phyloP scores from a whole-genome alignment of 768 basidiomycete species.

The Suillus discolor region DNA sequence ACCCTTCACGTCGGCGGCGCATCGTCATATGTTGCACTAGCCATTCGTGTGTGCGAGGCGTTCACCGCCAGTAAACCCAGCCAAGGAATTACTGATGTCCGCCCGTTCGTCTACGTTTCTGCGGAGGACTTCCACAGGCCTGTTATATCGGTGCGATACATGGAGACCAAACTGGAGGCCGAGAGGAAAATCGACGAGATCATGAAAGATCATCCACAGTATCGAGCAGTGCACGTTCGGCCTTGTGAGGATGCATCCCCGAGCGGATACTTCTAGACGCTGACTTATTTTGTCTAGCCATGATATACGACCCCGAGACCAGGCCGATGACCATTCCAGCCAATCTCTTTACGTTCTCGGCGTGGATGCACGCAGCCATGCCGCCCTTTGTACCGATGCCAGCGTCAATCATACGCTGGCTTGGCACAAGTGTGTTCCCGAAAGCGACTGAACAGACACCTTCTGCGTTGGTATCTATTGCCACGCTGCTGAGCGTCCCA shows the following conservation, averaged over 20 bases:
- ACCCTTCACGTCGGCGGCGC: neutral
- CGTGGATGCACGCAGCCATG: constrained; percentile 66
- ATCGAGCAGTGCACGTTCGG: constrained; percentile 79
- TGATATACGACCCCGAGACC: constrained; percentile 94
- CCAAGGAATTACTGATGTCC: constrained; percentile 31
- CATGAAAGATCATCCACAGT: constrained; percentile 43
- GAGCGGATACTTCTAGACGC: neutral
- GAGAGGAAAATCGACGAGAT: constrained; percentile 68
- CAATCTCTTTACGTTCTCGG: constrained; percentile 82
- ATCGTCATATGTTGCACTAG: constrained; percentile 37
- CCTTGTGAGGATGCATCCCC: constrained; percentile 66
- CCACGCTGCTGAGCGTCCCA: constrained; percentile 77
- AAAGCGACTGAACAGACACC: constrained; percentile 29
- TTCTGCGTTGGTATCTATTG: constrained; percentile 64
- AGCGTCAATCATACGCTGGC: constrained; percentile 57
- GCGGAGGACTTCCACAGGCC: constrained; percentile 89
- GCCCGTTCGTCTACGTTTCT: constrained; percentile 90
- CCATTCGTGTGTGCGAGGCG: constrained; percentile 75
- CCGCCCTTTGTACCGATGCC: constrained; percentile 64
- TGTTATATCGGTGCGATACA: constrained; percentile 82
- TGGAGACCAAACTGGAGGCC: constrained; percentile 92
- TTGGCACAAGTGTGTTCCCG: constrained; percentile 37
- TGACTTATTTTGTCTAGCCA: constrained; percentile 49
- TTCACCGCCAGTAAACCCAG: constrained; percentile 57
- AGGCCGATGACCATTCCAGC: constrained; percentile 86